A percentile compares a stretch with the other conserved stretches of the same genome.
These are phyloP conservation scores for Lagenaria siceraria DNA, from an alignment of 306 rosid species.

Conservation along the genomic window DNA sequence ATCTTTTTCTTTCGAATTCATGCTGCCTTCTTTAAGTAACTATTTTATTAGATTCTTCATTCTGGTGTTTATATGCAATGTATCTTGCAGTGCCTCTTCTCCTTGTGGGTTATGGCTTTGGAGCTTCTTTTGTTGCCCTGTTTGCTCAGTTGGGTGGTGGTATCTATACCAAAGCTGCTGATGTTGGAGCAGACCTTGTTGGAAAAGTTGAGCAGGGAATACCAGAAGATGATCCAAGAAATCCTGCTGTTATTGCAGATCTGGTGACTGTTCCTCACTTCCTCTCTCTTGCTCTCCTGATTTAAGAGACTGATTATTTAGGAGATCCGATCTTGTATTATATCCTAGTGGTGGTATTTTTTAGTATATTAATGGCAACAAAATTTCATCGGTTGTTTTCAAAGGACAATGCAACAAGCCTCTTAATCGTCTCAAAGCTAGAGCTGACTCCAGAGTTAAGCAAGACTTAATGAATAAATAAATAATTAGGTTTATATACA, in stretches of 20 bases:
- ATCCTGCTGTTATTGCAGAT: conserved; percentile 99
- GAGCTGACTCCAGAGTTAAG: too few species aligned
- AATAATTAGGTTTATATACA: too few species aligned
- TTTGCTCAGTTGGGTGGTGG: conserved; percentile 99
- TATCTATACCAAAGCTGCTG: conserved; percentile 94
- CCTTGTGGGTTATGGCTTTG: conserved; percentile 96
- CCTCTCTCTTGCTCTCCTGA: conserved; percentile 11
- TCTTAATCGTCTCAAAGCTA: too few species aligned
- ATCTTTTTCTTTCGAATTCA: background rate
- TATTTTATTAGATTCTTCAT: background rate
- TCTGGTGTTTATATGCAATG: conserved; percentile 11
- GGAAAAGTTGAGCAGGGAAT: conserved; percentile 99
- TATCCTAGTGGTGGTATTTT: background rate
- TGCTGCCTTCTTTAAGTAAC: background rate
- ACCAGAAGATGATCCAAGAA: conserved; percentile 98
- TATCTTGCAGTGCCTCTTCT: conserved; percentile 85
- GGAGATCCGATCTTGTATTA: background rate
- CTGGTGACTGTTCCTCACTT: conserved; percentile 43
- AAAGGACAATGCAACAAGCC: too few species aligned
- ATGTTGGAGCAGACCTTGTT: conserved; percentile 98
- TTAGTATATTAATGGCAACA: background rate
- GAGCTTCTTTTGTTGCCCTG: conserved; percentile 95
- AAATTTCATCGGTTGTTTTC: background rate
- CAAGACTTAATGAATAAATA: too few species aligned
- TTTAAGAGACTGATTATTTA: background rate